These are phyloP conservation scores for Microcera coccophila DNA, from an alignment of 2,329 filamentous ascomycete species.

Conservation along the genomic window DNA sequence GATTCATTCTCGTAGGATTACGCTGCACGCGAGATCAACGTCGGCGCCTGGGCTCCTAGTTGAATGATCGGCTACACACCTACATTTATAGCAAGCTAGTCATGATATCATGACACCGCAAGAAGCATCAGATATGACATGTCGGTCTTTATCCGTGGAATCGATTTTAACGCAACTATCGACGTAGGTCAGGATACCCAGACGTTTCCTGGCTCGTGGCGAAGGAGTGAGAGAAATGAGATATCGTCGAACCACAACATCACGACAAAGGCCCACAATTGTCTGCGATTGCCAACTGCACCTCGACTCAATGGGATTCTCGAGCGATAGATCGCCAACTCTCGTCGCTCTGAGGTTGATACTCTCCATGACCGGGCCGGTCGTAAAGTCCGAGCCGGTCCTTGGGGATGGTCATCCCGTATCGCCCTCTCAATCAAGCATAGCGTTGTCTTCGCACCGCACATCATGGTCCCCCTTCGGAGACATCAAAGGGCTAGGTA, in stretches of 20 bases:
- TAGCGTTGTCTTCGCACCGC: constrained; percentile 17
- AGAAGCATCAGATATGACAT: constrained; percentile 15
- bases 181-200: too few species aligned
- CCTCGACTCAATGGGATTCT: neutral
- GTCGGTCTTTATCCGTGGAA: too few species aligned
- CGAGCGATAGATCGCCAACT: neutral
- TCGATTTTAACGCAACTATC: too few species aligned
- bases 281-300: constrained; percentile 3
- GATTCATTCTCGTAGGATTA: too few species aligned
- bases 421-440: constrained; percentile 8
- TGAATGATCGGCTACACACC: neutral
- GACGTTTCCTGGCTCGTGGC: too few species aligned
- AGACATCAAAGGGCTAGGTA: constrained; percentile 17
- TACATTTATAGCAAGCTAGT: constrained; percentile 2
- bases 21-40: neutral
- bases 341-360: neutral
- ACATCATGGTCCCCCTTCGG: constrained; percentile 18
- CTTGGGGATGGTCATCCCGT: neutral
- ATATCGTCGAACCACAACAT: constrained; percentile 25
- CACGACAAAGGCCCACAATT: constrained; percentile 17
- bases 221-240: constrained; percentile 24
- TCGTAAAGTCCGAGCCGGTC: neutral
- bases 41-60: constrained; percentile 2
- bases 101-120: constrained; percentile 35
- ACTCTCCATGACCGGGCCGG: neutral